These are phyloP conservation scores for Graphiopsis chlorocephala DNA, from an alignment of 2,329 filamentous ascomycete genomes.

Conservation along the genomic window DNA sequence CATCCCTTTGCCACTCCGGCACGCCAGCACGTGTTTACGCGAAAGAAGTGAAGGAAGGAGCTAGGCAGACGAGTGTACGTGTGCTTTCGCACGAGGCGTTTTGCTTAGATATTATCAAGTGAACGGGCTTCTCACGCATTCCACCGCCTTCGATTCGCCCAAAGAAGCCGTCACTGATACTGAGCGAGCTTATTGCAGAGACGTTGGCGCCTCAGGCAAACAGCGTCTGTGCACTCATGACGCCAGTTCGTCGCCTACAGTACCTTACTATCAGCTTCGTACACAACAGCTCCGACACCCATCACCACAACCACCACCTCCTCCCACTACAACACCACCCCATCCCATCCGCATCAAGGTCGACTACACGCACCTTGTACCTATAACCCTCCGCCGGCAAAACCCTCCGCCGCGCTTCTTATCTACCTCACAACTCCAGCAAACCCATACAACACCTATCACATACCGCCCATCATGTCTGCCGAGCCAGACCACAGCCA, in stretches of 20 bases:
- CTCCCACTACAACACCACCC: slow-evolving; percentile 3
- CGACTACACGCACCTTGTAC: background rate
- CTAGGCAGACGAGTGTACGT: background rate
- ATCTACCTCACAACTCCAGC: background rate
- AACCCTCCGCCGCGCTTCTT: background rate
- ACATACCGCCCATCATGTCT: slow-evolving; percentile 41
- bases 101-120: slow-evolving; percentile 3
- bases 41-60: background rate
- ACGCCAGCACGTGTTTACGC: background rate
- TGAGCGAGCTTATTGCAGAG: background rate
- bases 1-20: background rate
- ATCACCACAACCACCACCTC: slow-evolving; percentile 4
- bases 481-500: slow-evolving; percentile 47
- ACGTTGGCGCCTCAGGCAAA: background rate
- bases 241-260: background rate
- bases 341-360: slow-evolving; percentile 5
- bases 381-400: background rate
- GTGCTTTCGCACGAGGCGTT: background rate
- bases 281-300: background rate
- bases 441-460: slow-evolving; percentile 8
- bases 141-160: slow-evolving; percentile 2
- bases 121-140: background rate
- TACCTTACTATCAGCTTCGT: background rate
- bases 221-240: background rate
- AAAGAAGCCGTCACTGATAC: background rate